These are phyloP conservation scores for Pluteus cervinus DNA, from an alignment of 768 basidiomycete genomes.

Conservation along the genomic window DNA sequence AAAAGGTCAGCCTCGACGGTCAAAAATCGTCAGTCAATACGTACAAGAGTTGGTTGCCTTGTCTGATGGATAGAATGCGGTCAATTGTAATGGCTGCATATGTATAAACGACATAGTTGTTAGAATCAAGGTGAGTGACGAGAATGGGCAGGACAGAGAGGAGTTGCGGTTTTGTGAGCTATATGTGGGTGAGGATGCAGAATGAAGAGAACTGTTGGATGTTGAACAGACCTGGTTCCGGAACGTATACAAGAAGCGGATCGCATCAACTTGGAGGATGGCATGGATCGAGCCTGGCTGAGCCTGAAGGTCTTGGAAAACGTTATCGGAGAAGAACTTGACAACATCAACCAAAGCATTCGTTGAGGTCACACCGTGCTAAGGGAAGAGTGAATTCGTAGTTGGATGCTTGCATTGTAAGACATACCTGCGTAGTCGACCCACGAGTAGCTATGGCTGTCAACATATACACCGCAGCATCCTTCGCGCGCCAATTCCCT, in stretches of 20 bases:
- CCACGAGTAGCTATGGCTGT: conserved; percentile 92
- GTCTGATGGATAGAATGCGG: conserved; percentile 86
- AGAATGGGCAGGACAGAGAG: conserved; percentile 86
- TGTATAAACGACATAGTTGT: conserved; percentile 89
- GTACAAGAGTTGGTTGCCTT: conserved; percentile 67
- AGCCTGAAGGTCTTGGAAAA: conserved; percentile 81
- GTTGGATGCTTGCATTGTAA: conserved; percentile 2
- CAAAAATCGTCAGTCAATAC: conserved; percentile 17
- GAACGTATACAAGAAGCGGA: conserved; percentile 92
- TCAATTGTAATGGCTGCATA: conserved; percentile 99
- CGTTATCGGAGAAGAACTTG: conserved; percentile 90
- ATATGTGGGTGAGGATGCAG: conserved; percentile 5
- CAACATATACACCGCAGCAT: conserved; percentile 87
- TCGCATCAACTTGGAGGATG: conserved; percentile 93
- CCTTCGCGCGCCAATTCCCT: conserved; percentile 84
- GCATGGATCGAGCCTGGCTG: conserved; percentile 67
- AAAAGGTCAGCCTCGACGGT: too few species aligned
- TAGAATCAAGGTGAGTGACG: conserved; percentile 71
- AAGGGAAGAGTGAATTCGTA: conserved; percentile 5
- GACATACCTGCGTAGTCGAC: conserved; percentile 70
- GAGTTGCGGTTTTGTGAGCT: conserved; percentile 93
- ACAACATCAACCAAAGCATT: conserved; percentile 92
- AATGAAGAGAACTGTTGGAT: background rate
- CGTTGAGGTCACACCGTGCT: conserved; percentile 92
- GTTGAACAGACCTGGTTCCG: conserved; percentile 69